These are phyloP conservation scores for Suillus ampliporus DNA, from an alignment of 768 basidiomycete species.

Conservation along the genomic window DNA sequence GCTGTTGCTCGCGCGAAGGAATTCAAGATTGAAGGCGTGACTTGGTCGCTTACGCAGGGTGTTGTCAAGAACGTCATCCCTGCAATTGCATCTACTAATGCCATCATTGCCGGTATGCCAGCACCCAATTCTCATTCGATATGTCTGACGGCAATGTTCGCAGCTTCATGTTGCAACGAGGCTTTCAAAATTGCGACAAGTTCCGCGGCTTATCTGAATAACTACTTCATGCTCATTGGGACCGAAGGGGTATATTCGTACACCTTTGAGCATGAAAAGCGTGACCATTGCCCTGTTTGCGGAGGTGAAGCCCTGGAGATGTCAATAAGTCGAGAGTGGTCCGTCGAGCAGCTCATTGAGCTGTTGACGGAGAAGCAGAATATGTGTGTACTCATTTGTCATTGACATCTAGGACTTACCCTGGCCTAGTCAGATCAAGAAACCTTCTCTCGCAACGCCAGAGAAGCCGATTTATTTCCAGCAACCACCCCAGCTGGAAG, in stretches of 20 bases:
- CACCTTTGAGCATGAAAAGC: conserved; percentile 94
- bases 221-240: conserved; percentile 98
- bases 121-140: not conserved
- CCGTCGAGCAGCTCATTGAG: conserved; percentile 88
- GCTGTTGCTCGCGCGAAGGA: conserved; percentile 87
- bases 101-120: conserved; percentile 87
- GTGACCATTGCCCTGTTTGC: conserved; percentile 95
- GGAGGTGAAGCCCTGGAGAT: conserved; percentile 88
- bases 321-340: conserved; percentile 69
- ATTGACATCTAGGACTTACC: not conserved
- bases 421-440: conserved; percentile 86
- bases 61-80: conserved; percentile 99
- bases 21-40: conserved; percentile 98
- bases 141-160: conserved; percentile 14
- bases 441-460: conserved; percentile 85
- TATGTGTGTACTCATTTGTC: conserved; percentile 62
- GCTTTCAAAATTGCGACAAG: conserved; percentile 98
- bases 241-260: conserved; percentile 97
- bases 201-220: conserved; percentile 92
- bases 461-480: conserved; percentile 88
- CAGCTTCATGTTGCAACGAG: conserved; percentile 97
- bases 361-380: conserved; percentile 86
- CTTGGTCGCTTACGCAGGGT: conserved; percentile 96
- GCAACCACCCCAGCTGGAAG: conserved; percentile 90
- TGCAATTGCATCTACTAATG: conserved; percentile 98